Base-by-base conservation (phyloP, 148 eudicot genomes). In the Rhododendron ovatum region DNA sequence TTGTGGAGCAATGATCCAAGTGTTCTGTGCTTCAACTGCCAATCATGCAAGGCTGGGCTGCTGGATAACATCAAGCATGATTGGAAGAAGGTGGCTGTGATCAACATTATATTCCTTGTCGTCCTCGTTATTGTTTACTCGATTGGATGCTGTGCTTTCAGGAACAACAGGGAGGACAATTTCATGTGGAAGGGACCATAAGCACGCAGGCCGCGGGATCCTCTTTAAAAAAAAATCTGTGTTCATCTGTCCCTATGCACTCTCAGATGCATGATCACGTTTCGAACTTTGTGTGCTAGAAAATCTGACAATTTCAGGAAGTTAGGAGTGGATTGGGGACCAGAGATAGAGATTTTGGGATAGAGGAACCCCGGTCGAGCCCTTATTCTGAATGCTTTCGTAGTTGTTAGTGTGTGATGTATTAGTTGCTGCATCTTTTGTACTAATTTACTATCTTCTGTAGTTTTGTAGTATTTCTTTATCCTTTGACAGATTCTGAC, bases 1-100 rank as follows among this genome's bases (percentile, higher is more conserved):
- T 39, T 84, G 2, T 95, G 99, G 99, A 91, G 79, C 90, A 95
- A 95, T 20, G 89, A 91, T 65, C 87, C 85, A 5, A 88, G 18
- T 7, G 33, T 50, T 15, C 89, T 96, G 78, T 96, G 99, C 91
- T 96, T 85, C 88, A 65, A 91, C 88, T 96, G 99, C 90, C 87
- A 87, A n/a, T 89, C 99, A 1, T 96, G 99, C 94, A 96, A 96
- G 83, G 99, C 98, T 0, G 99, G 99, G 26, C 89, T 96, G 43
- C 91, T 96, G 65, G 98, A 95, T 78, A 94, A 93, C 90, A 87
- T 95, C 41, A 96, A 93, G 92, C 87, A 89, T 13, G 91, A 94
- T 80, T 96, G 99, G 99, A 96, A 94, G 91, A 96, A 86, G 88
- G 93, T 93, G 53, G 96, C 98, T 1, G 76, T 94, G 17, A 65